Base-by-base conservation (phyloP, 768 basidiomycete genomes). In the Tylopilus subfusipes region DNA sequence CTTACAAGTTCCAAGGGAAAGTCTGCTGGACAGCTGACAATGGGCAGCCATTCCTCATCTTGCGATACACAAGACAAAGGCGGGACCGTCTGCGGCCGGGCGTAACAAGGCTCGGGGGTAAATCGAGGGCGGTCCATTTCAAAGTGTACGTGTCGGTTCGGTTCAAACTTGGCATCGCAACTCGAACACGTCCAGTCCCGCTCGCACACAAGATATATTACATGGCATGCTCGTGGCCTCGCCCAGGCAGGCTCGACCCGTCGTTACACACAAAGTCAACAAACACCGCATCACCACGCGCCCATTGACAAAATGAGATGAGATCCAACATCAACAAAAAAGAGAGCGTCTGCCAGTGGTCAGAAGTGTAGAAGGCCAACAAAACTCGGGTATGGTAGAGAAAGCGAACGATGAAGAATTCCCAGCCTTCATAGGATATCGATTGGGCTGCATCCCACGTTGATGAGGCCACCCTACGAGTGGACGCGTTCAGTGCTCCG, bases 1-100 rank as follows among this genome's bases (percentile, higher is more conserved):
- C 77, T 65, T 56, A 81, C 81, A 43, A 81, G 59, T 30, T 76
- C 71, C 29, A 68, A 50, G 1, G 78, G 65, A 63, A 78, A 82
- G 55, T 71, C 66, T 7, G 77, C 72, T 8, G 71, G 67, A 52
- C 79, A 81, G 16, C 60, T 50, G 27, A 79, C 59, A 31, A 80
- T 64, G 7, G 80, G 73, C 0, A 61, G 0, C 69, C 69, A 70
- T 25, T 40, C 22, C 19, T 59, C 66, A 4, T 54, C 55, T 5
- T 44, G 50, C 40, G 36, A 46, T 39, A 4, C 6, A 2, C 33
- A 59, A 4, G 13, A 19, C 44, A 65, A 43, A 9, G 50, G 40
- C 2, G 52, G 33, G n/a, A 53, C 49, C 18, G 50, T 10, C 6
- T 40, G 48, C 3, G n/a, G 14, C 16, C 45, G 44, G 8, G 12